Evolutionary conservation across 1,284 basidiomycete species (phyloP).

Genomic region (Trichosporon coremiiforme): DNA sequence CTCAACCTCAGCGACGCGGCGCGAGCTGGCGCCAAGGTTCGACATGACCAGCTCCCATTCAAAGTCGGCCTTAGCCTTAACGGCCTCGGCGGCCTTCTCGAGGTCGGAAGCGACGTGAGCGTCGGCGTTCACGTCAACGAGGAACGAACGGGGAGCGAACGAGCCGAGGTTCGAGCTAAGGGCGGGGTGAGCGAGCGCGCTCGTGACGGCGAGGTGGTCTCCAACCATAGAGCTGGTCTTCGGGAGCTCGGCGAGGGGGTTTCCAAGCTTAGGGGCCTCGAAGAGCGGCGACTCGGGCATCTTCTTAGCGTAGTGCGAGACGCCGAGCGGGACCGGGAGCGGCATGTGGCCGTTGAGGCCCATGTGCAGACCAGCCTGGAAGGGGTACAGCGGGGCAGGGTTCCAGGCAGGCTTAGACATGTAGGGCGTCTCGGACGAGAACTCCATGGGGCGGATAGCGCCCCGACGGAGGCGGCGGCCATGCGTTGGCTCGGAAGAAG

Average conservation of each 20-base stretch:
- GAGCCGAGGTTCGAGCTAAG: conserved; percentile 16
- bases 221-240: conserved; percentile 20
- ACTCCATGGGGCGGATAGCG: conserved; percentile 21
- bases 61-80: conserved; percentile 14
- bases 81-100: conserved; percentile 25
- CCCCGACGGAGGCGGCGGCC: conserved; percentile 32
- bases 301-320: conserved; percentile 26
- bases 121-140: conserved; percentile 30
- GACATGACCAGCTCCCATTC: conserved; percentile 28
- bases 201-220: conserved; percentile 29
- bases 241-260: conserved; percentile 23
- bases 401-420: conserved; percentile 4
- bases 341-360: conserved; percentile 44
- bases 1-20: conserved; percentile 15
- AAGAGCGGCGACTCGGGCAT: conserved; percentile 18
- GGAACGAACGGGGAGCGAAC: conserved; percentile 3
- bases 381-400: conserved; percentile 27
- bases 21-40: neutral
- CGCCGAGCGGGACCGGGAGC: conserved; percentile 41
- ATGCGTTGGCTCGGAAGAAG: conserved; percentile 15
- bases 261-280: conserved; percentile 24
- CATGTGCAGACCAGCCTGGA: conserved; percentile 37
- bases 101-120: conserved; percentile 21
- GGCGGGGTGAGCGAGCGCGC: conserved; percentile 31
- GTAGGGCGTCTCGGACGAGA: conserved; percentile 26